Evolutionary conservation across 2,329 filamentous ascomycete genomes (phyloP).

Genomic region (Nothophaeocryptopus gaeumannii): DNA sequence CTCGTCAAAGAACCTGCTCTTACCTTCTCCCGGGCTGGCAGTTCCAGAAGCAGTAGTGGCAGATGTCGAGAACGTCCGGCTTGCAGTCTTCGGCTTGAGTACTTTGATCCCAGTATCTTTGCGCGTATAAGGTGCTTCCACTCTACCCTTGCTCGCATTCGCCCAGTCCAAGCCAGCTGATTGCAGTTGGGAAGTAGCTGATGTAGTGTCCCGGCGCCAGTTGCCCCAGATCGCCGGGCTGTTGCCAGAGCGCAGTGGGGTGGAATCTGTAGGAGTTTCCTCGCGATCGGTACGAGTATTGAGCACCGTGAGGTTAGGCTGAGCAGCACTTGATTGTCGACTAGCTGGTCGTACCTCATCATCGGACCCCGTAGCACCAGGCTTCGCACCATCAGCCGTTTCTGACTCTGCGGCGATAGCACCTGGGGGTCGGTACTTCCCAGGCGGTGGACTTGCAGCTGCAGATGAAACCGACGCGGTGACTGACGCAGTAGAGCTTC

Average conservation of each 20-base stretch:
- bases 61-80: conserved; percentile 49
- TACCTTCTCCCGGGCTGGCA: conserved; percentile 29
- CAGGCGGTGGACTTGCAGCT: conserved; percentile 28
- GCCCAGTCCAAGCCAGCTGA: conserved; percentile 48
- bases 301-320: conserved; percentile 26
- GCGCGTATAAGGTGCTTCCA: conserved; percentile 64
- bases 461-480: conserved; percentile 22
- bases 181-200: conserved; percentile 12
- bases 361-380: conserved; percentile 26
- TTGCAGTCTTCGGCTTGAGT: conserved; percentile 69
- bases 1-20: conserved; percentile 52
- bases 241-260: conserved; percentile 23
- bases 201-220: conserved; percentile 45
- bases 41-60: conserved; percentile 23
- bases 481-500: conserved; percentile 23
- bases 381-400: conserved; percentile 19
- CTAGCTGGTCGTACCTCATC: conserved; percentile 26
- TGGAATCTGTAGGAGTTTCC: conserved; percentile 16
- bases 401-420: conserved; percentile 25
- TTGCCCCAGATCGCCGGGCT: conserved; percentile 47
- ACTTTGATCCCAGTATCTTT: conserved; percentile 82
- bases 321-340: conserved; percentile 21
- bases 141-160: conserved; percentile 53
- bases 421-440: conserved; percentile 32
- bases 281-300: conserved; percentile 24